These are phyloP conservation scores for Solanum hybrid DNA, from an alignment of 305 asterid genomes.

Conservation along the genomic window DNA sequence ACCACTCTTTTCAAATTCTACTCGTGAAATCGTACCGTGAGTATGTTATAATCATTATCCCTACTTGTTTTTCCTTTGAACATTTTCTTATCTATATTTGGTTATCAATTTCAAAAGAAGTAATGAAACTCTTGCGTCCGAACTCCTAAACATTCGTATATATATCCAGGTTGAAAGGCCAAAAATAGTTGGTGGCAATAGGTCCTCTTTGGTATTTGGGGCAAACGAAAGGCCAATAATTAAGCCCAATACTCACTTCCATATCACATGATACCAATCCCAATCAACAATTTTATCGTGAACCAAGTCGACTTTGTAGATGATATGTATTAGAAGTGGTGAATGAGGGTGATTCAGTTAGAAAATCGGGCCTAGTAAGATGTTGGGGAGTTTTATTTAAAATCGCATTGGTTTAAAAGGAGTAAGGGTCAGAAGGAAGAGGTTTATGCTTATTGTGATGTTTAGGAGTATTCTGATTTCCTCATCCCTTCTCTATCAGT, in stretches of 20 bases:
- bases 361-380: background rate
- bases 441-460: background rate
- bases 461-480: background rate
- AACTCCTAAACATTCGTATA: background rate
- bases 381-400: background rate
- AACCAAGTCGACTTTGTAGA: background rate
- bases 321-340: background rate
- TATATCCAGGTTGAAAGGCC: background rate
- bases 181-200: background rate
- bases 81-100: background rate
- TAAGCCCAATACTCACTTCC: background rate
- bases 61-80: no score
- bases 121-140: background rate
- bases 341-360: background rate
- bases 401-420: background rate
- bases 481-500: background rate
- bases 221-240: background rate
- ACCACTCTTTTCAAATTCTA: no score
- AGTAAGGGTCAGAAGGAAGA: background rate
- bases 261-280: background rate
- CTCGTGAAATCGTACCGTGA: no score
- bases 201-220: background rate
- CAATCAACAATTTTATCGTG: background rate
- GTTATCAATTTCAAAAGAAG: background rate
- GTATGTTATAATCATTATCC: no score